Evolutionary conservation across 2,329 filamentous ascomycete genomes (phyloP).

Genomic region (Fusarium sp.): DNA sequence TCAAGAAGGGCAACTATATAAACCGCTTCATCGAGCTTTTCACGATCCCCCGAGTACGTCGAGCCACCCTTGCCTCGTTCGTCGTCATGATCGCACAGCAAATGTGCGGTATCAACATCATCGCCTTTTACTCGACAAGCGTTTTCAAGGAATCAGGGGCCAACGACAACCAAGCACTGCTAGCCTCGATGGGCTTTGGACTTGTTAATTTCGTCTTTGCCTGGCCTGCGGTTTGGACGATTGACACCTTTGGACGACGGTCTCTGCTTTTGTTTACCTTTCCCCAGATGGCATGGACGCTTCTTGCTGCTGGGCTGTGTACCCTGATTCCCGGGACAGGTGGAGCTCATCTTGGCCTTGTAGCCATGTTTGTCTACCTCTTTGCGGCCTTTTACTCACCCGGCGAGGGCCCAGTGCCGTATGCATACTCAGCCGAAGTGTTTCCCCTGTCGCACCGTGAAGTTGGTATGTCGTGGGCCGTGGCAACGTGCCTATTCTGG

Average conservation of each 20-base stretch:
- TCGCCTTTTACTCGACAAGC: slow-evolving; percentile 80
- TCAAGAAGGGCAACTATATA: slow-evolving; percentile 66
- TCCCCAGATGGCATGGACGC: slow-evolving; percentile 56
- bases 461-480: slow-evolving; percentile 77
- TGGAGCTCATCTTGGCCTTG: slow-evolving; percentile 55
- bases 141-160: slow-evolving; percentile 70
- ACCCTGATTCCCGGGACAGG: slow-evolving; percentile 59
- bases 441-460: slow-evolving; percentile 78
- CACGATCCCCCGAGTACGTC: slow-evolving; percentile 74
- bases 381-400: slow-evolving; percentile 65
- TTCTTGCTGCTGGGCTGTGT: slow-evolving; percentile 58
- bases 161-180: slow-evolving; percentile 64
- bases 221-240: slow-evolving; percentile 69
- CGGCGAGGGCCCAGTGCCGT: slow-evolving; percentile 74
- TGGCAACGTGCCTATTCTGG: slow-evolving; percentile 73
- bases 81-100: slow-evolving; percentile 85
- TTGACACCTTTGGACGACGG: slow-evolving; percentile 68
- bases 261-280: slow-evolving; percentile 59
- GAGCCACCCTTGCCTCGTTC: slow-evolving; percentile 81
- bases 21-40: slow-evolving; percentile 74
- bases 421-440: slow-evolving; percentile 76
- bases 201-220: slow-evolving; percentile 70
- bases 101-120: slow-evolving; percentile 78
- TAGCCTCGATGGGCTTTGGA: slow-evolving; percentile 69
- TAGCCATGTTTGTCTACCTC: slow-evolving; percentile 68